Percentiles rank a stretch among this genome's conserved stretches.
phyloP scores from a whole-genome alignment of 768 basidiomycete genomes.

The Lentinus tigrinus region DNA sequence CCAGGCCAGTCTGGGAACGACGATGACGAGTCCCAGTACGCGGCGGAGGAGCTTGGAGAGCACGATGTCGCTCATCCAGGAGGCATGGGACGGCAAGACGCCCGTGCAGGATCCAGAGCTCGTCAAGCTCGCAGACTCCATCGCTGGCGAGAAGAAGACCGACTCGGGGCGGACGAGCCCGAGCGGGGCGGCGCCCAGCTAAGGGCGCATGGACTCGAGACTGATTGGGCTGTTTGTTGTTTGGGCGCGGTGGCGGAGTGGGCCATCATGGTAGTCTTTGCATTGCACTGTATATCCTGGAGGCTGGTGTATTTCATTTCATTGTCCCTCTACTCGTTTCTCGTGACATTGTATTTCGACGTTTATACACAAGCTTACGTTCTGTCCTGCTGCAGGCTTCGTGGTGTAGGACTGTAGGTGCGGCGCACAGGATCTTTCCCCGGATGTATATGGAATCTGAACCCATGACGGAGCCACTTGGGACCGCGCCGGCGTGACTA shows the following conservation, averaged over 20 bases:
- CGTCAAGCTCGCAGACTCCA: constrained; percentile 26
- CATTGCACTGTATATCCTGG: constrained; percentile 22
- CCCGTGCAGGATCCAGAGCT: constrained; percentile 25
- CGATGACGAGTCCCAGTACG: constrained; percentile 92
- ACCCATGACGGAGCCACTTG: too few relatives aligned
- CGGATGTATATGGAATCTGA: too few relatives aligned
- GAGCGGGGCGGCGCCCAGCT: constrained; percentile 11
- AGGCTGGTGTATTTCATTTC: constrained; percentile 17
- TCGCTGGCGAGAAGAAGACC: constrained; percentile 18
- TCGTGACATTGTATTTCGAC: too few relatives aligned
- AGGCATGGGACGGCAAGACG: constrained; percentile 76
- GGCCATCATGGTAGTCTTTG: constrained; percentile 16
- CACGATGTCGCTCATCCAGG: constrained; percentile 93
- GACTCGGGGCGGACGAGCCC: constrained; percentile 19
- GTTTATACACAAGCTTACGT: too few relatives aligned
- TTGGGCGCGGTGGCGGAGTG: background rate
- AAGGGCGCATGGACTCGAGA: background rate
- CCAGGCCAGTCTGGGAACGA: constrained; percentile 88
- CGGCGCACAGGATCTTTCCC: too few relatives aligned
- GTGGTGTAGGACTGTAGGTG: too few relatives aligned
- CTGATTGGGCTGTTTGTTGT: background rate
- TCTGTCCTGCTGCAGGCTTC: too few relatives aligned
- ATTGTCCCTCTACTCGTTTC: too few relatives aligned
- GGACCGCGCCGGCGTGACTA: too few relatives aligned
- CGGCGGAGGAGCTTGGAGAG: constrained; percentile 90